Base-by-base conservation (phyloP, 2,329 filamentous ascomycete genomes). In the Fusarium duplospermum region DNA sequence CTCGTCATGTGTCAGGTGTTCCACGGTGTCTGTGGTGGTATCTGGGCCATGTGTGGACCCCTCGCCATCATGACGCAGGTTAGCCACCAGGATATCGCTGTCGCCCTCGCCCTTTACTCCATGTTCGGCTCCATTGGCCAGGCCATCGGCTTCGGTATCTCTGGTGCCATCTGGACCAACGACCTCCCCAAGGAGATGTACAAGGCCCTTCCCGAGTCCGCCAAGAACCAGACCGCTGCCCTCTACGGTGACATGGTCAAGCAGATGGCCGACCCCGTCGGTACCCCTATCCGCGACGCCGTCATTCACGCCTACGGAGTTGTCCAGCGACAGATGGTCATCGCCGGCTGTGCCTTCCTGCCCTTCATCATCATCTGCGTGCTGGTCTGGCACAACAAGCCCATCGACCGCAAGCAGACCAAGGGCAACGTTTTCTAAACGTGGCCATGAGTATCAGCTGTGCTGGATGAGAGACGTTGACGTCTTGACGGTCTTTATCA, bases 271-370 rank as follows among this genome's bases (percentile, higher is more conserved):
- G 90, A 89, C 75, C 81, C 83, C 0, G 76, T 84, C 14, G 88
- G 87, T 2, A 84, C 76, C 10, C 80, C 83, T 0, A 82, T 82
- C 14, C 80, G 89, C 4, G 70, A 84, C n/a, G 90, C 85, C 1
- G 91, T 92, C 77, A 88, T 91, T 75, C 77, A 84, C 11, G 87
- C 90, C 0, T 93, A 93, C 69, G 85, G 83, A 4, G 85, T 88
- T 69, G 85, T 86, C 1, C 87, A 89, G 81, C 82, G 83, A 58
- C 79, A 83, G 40, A 87, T 89, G 86, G 78, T 88, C 24, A 80
- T 82, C 22, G 80, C 81, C 1, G 82, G 81, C 2, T 81, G 79
- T 2, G 80, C 78, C 4, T 74, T 83, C 27, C 78, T 83, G 70
- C 78, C 73, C 1, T 35, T 84, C 20, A 75, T 76, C 4, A 75